Percentiles rank a stretch among this genome's conserved stretches.
Evolutionary conservation across 177 flowering plant species (phyloP).

Genomic region (Vitis hybrid): DNA sequence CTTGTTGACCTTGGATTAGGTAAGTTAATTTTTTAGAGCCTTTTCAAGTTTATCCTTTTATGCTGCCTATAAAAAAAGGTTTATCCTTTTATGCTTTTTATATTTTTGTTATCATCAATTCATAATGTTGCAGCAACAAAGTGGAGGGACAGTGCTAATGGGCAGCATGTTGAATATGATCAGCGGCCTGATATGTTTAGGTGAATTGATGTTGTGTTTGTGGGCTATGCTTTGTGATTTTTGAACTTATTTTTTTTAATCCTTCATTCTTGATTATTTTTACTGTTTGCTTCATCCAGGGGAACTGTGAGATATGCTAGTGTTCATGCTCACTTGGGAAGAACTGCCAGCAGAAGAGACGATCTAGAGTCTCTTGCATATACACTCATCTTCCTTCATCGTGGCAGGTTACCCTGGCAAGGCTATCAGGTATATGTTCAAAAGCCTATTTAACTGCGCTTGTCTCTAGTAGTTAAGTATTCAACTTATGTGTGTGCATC

Average conservation of each 20-base stretch:
- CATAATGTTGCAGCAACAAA: conserved; percentile 67
- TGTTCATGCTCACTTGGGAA: conserved; percentile 92
- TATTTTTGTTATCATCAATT: background rate
- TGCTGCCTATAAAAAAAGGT: background rate
- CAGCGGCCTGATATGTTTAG: conserved; percentile 98
- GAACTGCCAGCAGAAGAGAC: conserved; percentile 95
- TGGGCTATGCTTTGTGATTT: background rate
- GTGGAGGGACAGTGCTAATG: conserved; percentile 78
- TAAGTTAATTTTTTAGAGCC: conserved; percentile 20
- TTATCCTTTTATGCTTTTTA: too few relatives aligned
- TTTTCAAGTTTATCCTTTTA: background rate
- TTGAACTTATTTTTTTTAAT: background rate
- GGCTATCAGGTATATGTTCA: conserved; percentile 68
- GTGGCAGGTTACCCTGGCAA: conserved; percentile 92
- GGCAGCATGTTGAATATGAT: conserved; percentile 93
- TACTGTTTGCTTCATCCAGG: conserved; percentile 31
- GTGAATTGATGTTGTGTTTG: conserved; percentile 28
- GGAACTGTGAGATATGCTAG: conserved; percentile 94
- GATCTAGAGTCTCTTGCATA: conserved; percentile 95
- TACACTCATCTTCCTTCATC: conserved; percentile 78
- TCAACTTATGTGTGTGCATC: background rate
- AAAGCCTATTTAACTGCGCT: background rate
- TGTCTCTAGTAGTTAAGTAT: background rate
- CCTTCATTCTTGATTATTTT: background rate
- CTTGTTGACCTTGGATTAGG: conserved; percentile 91